phyloP scores from a whole-genome alignment of 768 basidiomycete genomes.

The Trichaptum fuscoviolaceum region DNA sequence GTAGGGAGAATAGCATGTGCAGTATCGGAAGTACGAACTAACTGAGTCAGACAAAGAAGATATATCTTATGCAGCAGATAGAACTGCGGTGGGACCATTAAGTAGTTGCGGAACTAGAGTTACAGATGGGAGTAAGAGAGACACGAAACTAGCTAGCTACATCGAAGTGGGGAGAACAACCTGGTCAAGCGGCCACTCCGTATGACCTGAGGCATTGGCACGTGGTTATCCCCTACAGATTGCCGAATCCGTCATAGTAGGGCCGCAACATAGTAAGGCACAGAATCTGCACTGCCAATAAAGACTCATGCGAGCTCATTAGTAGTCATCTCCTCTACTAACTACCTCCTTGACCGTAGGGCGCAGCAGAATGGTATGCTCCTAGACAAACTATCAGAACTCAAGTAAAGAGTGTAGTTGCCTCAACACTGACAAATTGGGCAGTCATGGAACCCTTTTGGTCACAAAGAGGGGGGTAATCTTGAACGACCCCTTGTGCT shows the following conservation, averaged over 20 bases:
- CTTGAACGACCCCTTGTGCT: conserved; percentile 78
- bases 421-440: conserved; percentile 60
- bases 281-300: too few species aligned
- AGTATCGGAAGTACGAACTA: not conserved
- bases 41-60: not conserved
- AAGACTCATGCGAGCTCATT: conserved; percentile 6
- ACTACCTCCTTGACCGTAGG: conserved; percentile 84
- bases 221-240: not conserved
- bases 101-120: conserved; percentile 8
- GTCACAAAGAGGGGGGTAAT: conserved; percentile 91
- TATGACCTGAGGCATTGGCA: not conserved
- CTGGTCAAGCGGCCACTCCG: conserved; percentile 1
- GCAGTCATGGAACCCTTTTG: conserved; percentile 86
- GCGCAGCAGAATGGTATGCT: conserved; percentile 80
- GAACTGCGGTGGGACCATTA: not conserved
- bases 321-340: conserved; percentile 82
- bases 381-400: conserved; percentile 37
- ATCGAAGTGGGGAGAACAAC: not conserved
- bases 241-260: not conserved
- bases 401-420: conserved; percentile 4
- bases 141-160: conserved; percentile 7
- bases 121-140: conserved; percentile 13
- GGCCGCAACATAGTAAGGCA: too few species aligned
- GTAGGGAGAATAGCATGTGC: not conserved
- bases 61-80: conserved; percentile 4